Conservation (phyloP, 768 basidiomycete species). For the Panus rudis region DNA sequence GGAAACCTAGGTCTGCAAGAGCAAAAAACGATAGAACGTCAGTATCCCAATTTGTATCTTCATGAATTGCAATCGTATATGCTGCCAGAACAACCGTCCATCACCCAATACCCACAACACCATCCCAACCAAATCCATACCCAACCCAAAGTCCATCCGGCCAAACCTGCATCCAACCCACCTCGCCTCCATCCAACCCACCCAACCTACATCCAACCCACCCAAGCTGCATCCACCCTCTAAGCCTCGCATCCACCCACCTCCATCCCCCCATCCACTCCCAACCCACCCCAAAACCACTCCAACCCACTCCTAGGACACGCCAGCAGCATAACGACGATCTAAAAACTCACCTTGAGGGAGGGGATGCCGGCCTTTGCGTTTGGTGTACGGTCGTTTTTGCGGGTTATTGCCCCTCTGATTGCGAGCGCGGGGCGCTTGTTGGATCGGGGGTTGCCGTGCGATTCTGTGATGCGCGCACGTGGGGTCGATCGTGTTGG, state of each 20-base stretch:
- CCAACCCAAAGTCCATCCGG: not conserved
- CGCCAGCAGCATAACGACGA: not conserved
- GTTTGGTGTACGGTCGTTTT: too few relatives aligned
- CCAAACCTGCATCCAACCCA: not conserved
- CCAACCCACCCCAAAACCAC: slow-evolving; percentile 2
- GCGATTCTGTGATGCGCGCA: too few relatives aligned
- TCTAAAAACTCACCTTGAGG: not conserved
- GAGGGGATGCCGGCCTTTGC: slow-evolving; percentile 1
- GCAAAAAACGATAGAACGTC: not conserved
- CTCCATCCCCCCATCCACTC: not conserved
- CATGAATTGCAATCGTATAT: not conserved
- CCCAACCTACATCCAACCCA: slow-evolving; percentile 12
- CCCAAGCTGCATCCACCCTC: slow-evolving; percentile 17
- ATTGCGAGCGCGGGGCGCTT: too few relatives aligned
- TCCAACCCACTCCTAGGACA: not conserved
- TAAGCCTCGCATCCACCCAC: slow-evolving; percentile 16
- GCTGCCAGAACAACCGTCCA: not conserved
- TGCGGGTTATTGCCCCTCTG: too few relatives aligned
- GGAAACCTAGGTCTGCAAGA: slow-evolving; percentile 1
- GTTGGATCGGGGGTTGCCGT: too few relatives aligned
- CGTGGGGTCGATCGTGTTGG: too few relatives aligned
- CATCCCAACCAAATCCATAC: not conserved
- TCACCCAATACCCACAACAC: not conserved
- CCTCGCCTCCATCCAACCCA: not conserved
- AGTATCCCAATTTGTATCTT: not conserved